Evolutionary conservation across 2,329 filamentous ascomycete genomes (phyloP), one percentile per base, ranked within the genome.

Genomic region (Colletotrichum paranaense): DNA sequence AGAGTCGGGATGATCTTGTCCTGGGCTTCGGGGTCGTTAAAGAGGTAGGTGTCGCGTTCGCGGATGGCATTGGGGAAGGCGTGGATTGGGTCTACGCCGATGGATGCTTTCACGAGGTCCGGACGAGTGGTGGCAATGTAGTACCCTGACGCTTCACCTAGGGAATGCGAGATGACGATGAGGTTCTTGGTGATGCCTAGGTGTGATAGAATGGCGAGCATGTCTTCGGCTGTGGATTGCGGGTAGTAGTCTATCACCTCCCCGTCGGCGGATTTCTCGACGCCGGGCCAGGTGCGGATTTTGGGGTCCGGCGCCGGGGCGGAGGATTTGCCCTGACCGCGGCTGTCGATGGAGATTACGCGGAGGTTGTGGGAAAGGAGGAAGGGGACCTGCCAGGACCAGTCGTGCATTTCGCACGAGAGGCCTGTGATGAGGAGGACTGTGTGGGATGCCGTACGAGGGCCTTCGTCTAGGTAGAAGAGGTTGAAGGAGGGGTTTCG

Each of bases 241-340:
- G 72, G 57, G 58, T 67, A 72, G 68, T 72, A 72, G 2, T 67
- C 62, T 42, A 74, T 19, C n/a, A 71, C 30, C n/a, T 28, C 67
- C 24, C 49, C 38, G 24, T 67, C 56, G 22, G 62, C 68, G 26
- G 62, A 73, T 11, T 52, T 24, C 9, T 68, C 63, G 7, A 64
- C 28, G 19, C 72, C 72, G 26, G 68, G 68, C 68, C 72, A 68
- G 38, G 32, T 26, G 35, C 5, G 52, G 68, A 56, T 53, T 4
- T 24, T 32, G 16, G 35, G 19, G 8, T 53, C 67, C 2, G 72
- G 68, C 14, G 14, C 24, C 53, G 68, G 72, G 30, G 63, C 42
- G 4, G 68, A 67, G n/a, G 53, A 72, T 28, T 57, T 67, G 52
- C 63, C 68, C 24, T 72, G 72, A 0, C 72, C 63, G 30, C 63